Evolutionary conservation across 176 grass and related monocot genomes (phyloP).

Genomic region (Aegilops tauschii): DNA sequence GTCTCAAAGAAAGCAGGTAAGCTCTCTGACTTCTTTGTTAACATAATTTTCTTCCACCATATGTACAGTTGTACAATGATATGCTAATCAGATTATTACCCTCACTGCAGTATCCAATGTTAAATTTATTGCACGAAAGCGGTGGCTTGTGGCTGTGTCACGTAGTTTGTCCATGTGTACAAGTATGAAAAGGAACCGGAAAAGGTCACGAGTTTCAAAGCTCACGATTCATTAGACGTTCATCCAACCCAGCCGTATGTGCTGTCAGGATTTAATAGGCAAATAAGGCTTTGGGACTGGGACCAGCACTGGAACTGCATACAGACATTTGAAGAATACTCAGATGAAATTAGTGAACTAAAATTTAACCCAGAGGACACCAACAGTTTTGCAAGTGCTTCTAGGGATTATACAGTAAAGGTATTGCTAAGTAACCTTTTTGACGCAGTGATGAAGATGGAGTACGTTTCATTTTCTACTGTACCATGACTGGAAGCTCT

Average conservation of each 20-base stretch:
- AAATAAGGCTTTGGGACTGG: background rate
- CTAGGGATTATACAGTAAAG: fast-evolving
- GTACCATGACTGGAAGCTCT: too few species aligned
- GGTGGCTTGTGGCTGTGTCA: background rate
- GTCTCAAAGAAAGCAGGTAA: fast-evolving
- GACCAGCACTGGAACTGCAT: background rate
- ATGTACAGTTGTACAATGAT: background rate
- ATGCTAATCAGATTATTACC: background rate
- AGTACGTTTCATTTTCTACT: too few species aligned
- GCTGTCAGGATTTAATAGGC: fast-evolving
- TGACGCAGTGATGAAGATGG: too few species aligned
- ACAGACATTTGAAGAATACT: background rate
- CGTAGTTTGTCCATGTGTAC: background rate
- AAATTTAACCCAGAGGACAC: background rate
- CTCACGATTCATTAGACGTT: background rate
- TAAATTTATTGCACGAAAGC: background rate
- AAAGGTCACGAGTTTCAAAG: background rate
- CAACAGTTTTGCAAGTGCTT: background rate
- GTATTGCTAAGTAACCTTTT: too few species aligned
- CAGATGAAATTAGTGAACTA: fast-evolving
- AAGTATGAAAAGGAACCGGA: background rate
- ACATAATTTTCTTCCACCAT: background rate
- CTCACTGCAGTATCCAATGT: background rate
- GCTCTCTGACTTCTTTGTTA: background rate
- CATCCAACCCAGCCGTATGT: background rate